These are phyloP conservation scores for Fusarium subtropicale DNA, from an alignment of 2,329 filamentous ascomycete species.

Conservation along the genomic window DNA sequence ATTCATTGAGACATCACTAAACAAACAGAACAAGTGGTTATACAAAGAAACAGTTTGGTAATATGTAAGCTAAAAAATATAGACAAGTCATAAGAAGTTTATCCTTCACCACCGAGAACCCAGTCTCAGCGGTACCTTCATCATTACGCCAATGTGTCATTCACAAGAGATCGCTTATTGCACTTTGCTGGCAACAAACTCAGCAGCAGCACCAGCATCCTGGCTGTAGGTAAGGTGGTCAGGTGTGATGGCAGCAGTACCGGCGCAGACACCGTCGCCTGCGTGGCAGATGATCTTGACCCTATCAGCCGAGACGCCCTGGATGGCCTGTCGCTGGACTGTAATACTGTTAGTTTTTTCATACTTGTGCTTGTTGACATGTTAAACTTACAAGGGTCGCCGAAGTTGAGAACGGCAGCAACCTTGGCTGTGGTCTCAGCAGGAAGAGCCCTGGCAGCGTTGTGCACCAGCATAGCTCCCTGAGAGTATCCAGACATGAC, in stretches of 20 bases:
- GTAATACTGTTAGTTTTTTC: conserved; percentile 9
- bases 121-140: neutral
- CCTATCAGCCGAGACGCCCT: conserved; percentile 36
- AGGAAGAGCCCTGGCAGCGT: conserved; percentile 53
- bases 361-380: neutral
- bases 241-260: conserved; percentile 44
- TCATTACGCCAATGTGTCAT: neutral
- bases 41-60: neutral
- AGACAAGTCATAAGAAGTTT: neutral
- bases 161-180: conserved; percentile 7
- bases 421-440: conserved; percentile 51
- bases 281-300: conserved; percentile 50
- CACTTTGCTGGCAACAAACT: conserved; percentile 45
- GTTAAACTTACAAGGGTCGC: conserved; percentile 45
- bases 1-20: neutral
- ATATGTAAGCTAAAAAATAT: neutral
- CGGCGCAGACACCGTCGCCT: conserved; percentile 51
- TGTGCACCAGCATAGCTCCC: conserved; percentile 56
- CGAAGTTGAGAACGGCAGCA: conserved; percentile 49
- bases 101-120: neutral
- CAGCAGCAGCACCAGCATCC: conserved; percentile 47
- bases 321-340: conserved; percentile 41
- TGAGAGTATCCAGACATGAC: conserved; percentile 62
- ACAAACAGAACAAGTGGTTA: no score
- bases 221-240: conserved; percentile 47